A percentile compares a stretch with the other conserved stretches of the same genome.
Evolutionary conservation across 371 early-diverging fungal species (phyloP).

Genomic region (Mucor racemosus): DNA sequence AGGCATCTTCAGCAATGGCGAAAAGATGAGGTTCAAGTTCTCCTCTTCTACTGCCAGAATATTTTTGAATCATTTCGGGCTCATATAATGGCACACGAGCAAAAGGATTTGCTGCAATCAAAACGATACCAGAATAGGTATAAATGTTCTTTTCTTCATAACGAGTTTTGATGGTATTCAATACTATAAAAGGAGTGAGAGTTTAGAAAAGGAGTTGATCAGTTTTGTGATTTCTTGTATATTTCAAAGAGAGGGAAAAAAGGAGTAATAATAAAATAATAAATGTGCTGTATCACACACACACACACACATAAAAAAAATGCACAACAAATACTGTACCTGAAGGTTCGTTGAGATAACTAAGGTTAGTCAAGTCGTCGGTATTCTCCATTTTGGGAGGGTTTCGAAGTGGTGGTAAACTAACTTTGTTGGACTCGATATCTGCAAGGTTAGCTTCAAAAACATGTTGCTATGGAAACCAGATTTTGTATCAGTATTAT

Average conservation of each 20-base stretch:
- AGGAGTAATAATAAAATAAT: background rate
- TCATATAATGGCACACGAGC: conserved; percentile 86
- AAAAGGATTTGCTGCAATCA: conserved; percentile 99
- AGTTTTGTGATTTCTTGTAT: background rate
- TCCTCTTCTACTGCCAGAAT: conserved; percentile 91
- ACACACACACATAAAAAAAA: background rate
- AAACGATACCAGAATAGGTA: conserved; percentile 98
- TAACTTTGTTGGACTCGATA: conserved; percentile 65
- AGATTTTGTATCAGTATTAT: background rate
- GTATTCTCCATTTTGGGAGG: conserved; percentile 87
- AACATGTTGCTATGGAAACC: conserved; percentile 62
- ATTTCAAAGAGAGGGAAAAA: background rate
- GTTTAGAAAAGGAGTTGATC: conserved; percentile 4
- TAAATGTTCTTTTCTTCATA: conserved; percentile 93
- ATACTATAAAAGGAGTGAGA: conserved; percentile 53
- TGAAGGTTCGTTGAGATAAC: conserved; percentile 91
- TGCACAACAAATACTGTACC: conserved; percentile 50
- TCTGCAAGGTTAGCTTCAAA: conserved; percentile 75
- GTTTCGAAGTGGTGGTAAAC: conserved; percentile 88
- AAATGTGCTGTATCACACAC: background rate
- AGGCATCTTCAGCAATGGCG: conserved; percentile 98
- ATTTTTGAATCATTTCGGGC: conserved; percentile 87
- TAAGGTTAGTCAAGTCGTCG: conserved; percentile 91
- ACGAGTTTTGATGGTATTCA: conserved; percentile 87
- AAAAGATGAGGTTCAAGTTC: conserved; percentile 99